Conservation (phyloP, 2,329 filamentous ascomycete genomes). For the Bipolaris oryzae region DNA sequence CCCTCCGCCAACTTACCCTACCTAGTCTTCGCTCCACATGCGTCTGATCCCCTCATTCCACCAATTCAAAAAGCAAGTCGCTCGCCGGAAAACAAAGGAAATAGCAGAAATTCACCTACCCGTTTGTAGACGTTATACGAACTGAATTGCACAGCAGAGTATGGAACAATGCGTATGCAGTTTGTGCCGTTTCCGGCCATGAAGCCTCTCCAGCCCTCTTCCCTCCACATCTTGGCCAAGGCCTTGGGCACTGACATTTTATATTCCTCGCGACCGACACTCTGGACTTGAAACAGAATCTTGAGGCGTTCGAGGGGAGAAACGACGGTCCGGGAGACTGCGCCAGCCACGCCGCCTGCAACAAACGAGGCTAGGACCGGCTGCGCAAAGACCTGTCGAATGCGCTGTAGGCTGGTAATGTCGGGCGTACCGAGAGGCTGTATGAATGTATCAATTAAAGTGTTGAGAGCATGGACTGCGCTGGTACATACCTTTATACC, state of each 20-base stretch:
- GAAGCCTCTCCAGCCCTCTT: conserved; percentile 96
- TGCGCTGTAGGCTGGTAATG: conserved; percentile 31
- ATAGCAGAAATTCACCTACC: conserved; percentile 59
- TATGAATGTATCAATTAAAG: conserved; percentile 21
- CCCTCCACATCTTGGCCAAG: conserved; percentile 91
- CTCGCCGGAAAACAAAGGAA: neutral
- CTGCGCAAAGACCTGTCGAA: conserved; percentile 65
- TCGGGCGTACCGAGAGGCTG: conserved; percentile 26
- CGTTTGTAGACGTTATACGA: conserved; percentile 97
- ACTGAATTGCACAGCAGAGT: conserved; percentile 97
- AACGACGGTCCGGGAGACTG: conserved; percentile 96
- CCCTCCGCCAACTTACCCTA: neutral
- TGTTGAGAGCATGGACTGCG: neutral
- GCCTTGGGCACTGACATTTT: conserved; percentile 90
- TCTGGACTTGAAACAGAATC: conserved; percentile 97
- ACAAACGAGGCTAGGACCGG: conserved; percentile 91
- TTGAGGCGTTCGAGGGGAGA: conserved; percentile 95
- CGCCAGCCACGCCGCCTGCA: conserved; percentile 90
- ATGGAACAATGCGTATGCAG: conserved; percentile 96
- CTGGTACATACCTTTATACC: conserved; percentile 34
- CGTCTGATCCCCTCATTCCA: neutral
- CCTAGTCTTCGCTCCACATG: neutral
- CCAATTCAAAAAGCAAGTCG: conserved; percentile 5
- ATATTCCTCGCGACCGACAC: conserved; percentile 87
- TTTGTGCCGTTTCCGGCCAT: conserved; percentile 99